Evolutionary conservation across 805 yeast species (phyloP).

Genomic region (Maudiozyma serrabonitensis): DNA sequence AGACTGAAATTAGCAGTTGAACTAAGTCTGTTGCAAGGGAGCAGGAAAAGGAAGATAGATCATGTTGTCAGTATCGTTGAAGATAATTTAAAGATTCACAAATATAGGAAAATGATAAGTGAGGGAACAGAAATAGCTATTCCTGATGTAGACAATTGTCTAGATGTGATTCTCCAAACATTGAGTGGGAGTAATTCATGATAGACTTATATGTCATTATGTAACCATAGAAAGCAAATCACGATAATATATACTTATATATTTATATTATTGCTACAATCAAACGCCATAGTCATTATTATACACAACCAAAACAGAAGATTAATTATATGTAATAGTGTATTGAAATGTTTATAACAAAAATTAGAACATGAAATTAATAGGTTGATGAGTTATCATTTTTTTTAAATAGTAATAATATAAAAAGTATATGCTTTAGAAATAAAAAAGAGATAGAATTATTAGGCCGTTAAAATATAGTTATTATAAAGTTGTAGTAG

Average conservation of each 20-base stretch:
- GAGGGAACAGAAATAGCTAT: constrained; percentile 59
- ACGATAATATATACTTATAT: not conserved
- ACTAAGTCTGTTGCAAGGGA: constrained; percentile 36
- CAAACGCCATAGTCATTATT: no score
- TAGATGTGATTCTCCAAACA: constrained; percentile 45
- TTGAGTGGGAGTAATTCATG: constrained; percentile 5
- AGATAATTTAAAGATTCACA: constrained; percentile 48
- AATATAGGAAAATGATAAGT: constrained; percentile 59
- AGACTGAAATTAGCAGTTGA: constrained; percentile 18
- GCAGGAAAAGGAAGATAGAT: constrained; percentile 30
- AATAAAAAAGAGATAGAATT: not conserved
- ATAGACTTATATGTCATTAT: not conserved
- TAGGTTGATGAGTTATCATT: not conserved
- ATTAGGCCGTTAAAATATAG: not conserved
- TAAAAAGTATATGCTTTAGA: not conserved
- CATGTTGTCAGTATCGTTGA: constrained; percentile 28
- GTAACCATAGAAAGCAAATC: not conserved
- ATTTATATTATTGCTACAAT: no score
- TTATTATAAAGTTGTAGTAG: not conserved
- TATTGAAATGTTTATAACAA: not conserved
- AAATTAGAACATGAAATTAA: not conserved
- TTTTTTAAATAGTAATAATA: not conserved
- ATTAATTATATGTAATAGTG: no score
- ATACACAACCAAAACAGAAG: no score
- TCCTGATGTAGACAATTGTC: constrained; percentile 55